A percentile compares a stretch with the other conserved stretches of the same genome.
These are phyloP conservation scores for Leishmania amazonensis DNA, from an alignment of 208 protist species.

Conservation along the genomic window DNA sequence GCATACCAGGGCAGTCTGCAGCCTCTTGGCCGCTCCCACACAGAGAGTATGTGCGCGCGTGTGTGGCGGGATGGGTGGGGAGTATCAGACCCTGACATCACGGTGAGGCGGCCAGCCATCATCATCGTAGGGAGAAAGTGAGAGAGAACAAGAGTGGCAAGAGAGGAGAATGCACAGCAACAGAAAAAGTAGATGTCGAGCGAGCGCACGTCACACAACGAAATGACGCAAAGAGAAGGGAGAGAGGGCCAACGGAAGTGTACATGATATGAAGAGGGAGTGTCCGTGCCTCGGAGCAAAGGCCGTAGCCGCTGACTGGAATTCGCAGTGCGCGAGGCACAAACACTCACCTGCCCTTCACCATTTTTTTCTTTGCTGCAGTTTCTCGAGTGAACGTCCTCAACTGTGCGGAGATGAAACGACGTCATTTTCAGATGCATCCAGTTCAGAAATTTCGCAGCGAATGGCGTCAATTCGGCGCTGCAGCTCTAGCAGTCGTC, in stretches of 20 bases:
- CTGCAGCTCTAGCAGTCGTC: conserved; percentile 14
- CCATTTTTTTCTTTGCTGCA: too few species aligned
- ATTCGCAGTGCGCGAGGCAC: too few species aligned
- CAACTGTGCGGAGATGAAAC: neutral
- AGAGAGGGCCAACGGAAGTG: too few species aligned
- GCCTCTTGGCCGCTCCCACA: neutral
- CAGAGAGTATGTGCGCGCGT: neutral
- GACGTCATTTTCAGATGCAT: neutral
- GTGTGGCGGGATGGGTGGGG: too few species aligned
- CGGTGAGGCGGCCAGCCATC: too few species aligned
- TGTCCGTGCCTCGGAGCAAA: neutral
- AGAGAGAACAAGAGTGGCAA: neutral
- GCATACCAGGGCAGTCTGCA: neutral
- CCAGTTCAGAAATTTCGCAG: conserved; percentile 1
- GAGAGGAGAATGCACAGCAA: neutral
- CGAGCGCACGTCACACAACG: neutral
- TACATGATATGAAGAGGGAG: neutral
- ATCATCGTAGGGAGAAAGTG: neutral
- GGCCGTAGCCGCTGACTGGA: too few species aligned
- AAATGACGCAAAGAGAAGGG: neutral
- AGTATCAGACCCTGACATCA: too few species aligned
- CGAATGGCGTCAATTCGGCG: conserved; percentile 17
- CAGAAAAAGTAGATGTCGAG: neutral
- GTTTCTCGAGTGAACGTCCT: neutral
- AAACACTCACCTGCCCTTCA: neutral